Evolutionary conservation across 2,329 filamentous ascomycete genomes (phyloP).

Genomic region (Clarireedia sp.): DNA sequence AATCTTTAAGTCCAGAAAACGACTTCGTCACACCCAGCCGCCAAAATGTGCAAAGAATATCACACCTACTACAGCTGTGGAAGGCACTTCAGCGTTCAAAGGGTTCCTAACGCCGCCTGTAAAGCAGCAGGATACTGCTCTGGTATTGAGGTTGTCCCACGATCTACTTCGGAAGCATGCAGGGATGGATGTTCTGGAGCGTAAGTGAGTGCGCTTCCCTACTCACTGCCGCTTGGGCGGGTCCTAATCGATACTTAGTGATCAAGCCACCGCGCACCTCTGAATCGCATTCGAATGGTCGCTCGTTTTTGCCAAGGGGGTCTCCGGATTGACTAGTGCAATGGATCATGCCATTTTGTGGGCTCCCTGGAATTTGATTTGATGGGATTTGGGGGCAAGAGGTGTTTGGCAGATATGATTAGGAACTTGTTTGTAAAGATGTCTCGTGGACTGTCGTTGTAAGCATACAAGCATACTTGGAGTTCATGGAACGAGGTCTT

Average conservation of each 20-base stretch:
- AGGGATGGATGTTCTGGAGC: not conserved
- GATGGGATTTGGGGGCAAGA: not conserved
- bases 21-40: not conserved
- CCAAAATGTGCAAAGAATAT: conserved; percentile 6
- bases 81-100: not conserved
- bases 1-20: not conserved
- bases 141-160: not conserved
- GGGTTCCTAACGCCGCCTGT: not conserved
- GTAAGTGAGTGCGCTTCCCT: conserved; percentile 7
- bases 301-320: conserved; percentile 1
- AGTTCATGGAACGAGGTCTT: conserved; percentile 7
- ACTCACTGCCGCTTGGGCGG: not conserved
- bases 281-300: not conserved
- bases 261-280: not conserved
- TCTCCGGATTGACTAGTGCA: not conserved
- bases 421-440: not conserved
- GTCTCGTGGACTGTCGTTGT: conserved; percentile 5
- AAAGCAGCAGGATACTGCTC: conserved; percentile 3
- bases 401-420: not conserved
- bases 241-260: not conserved
- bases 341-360: conserved; percentile 3
- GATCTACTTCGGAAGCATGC: not conserved
- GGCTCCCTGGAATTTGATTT: not conserved
- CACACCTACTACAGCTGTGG: conserved; percentile 1
- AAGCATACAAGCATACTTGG: conserved; percentile 11